A percentile compares a stretch with the other conserved stretches of the same genome.
Conservation (phyloP, 2,329 filamentous ascomycete genomes). For the Ceratocystis harringtonii region DNA sequence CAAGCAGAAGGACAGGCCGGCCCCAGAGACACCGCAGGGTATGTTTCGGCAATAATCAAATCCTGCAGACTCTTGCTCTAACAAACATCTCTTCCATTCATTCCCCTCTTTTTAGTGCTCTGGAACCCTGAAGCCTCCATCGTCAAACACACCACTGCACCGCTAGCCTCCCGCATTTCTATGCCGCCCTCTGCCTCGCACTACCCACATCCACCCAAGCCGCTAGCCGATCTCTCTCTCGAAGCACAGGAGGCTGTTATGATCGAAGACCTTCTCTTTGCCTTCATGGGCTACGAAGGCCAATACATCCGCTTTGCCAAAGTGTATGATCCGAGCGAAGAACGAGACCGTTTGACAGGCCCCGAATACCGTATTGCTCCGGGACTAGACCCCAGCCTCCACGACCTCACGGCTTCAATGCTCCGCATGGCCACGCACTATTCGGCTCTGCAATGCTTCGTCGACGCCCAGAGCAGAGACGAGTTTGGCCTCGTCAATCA, state of each 20-base stretch:
- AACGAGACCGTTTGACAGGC: constrained; percentile 74
- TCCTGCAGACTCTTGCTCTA: not conserved
- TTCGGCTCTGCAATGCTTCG: constrained; percentile 75
- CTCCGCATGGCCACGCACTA: constrained; percentile 91
- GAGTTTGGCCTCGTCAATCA: constrained; percentile 94
- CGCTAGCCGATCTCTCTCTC: constrained; percentile 56
- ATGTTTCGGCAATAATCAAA: constrained; percentile 20
- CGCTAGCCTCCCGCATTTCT: constrained; percentile 51
- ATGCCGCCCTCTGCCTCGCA: constrained; percentile 59
- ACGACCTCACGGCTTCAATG: constrained; percentile 77
- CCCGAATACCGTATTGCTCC: constrained; percentile 65
- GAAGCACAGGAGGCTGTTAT: constrained; percentile 77
- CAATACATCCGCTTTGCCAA: constrained; percentile 83
- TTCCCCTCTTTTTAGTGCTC: constrained; percentile 24
- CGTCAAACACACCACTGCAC: constrained; percentile 50
- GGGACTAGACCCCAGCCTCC: constrained; percentile 78
- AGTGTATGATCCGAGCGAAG: constrained; percentile 65
- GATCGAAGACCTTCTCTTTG: constrained; percentile 79
- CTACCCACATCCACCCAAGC: constrained; percentile 48
- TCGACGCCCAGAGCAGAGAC: constrained; percentile 84
- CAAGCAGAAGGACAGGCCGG: constrained; percentile 32
- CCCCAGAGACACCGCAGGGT: constrained; percentile 37
- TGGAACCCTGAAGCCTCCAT: constrained; percentile 76
- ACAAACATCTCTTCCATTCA: not conserved
- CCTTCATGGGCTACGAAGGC: constrained; percentile 98